phyloP scores from a whole-genome alignment of 331 rosid genomes.

The Malus hybrid region DNA sequence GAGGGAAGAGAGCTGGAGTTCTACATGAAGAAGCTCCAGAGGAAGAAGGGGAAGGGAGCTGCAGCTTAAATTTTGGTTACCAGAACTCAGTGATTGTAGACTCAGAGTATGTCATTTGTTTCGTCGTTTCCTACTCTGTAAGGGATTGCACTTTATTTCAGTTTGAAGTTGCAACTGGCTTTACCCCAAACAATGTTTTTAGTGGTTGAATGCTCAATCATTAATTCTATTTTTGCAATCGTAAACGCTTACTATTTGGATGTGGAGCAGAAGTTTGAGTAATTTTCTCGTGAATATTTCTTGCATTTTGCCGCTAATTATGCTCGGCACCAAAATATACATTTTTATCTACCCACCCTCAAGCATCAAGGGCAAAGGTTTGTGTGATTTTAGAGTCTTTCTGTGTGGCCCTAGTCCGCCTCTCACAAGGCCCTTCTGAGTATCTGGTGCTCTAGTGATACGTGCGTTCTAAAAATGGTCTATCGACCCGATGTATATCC shows the following conservation, averaged over 20 bases:
- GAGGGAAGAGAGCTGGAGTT: slow-evolving; percentile 74
- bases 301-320: too few species aligned
- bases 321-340: too few species aligned
- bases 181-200: not conserved
- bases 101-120: slow-evolving; percentile 14
- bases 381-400: too few species aligned
- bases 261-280: not conserved
- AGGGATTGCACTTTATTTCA: slow-evolving; percentile 2
- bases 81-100: not conserved
- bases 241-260: too few species aligned
- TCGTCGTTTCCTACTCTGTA: not conserved
- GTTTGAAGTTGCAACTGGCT: not conserved
- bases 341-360: too few species aligned
- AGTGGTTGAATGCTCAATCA: slow-evolving; percentile 9
- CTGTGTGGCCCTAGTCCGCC: too few species aligned
- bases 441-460: too few species aligned
- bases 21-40: slow-evolving; percentile 64
- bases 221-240: not conserved
- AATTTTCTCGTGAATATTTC: too few species aligned
- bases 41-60: slow-evolving; percentile 52
- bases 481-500: too few species aligned
- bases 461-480: too few species aligned
- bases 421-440: too few species aligned
- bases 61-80: slow-evolving; percentile 34
- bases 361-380: too few species aligned